Base-by-base conservation (phyloP, 371 early-diverging fungal genomes). In the Mortierella sp. region DNA sequence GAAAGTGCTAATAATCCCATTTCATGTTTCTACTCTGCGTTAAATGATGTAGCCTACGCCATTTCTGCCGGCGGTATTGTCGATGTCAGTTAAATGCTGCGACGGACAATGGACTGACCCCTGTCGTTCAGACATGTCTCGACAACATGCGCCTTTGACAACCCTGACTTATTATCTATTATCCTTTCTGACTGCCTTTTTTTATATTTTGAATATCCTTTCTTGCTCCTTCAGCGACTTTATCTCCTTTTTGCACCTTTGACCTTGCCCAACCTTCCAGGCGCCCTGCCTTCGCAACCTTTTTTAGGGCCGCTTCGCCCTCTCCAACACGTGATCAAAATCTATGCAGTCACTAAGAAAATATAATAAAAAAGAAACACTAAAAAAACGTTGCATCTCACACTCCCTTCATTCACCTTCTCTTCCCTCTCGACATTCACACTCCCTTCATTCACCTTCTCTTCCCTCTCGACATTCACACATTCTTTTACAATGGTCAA, bases 21-120 rank as follows among this genome's bases (percentile, higher is more conserved):
- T n/a, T 31, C 14, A n/a, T n/a, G n/a, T n/a, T n/a, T n/a, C 5
- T n/a, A 26, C 19, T 28, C 26, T 21, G 50, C 53, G 10, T 37
- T n/a, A 67, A 9, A 44, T 37, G 43, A 50, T 51, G 50, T 79
- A 79, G 86, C 92, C 72, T 92, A 93, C 80, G 92, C 92, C 4
- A 93, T 92, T 51, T 82, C 83, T 10, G 86, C 71, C 26, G 93
- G 90, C 26, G 92, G 92, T 53, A 92, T 92, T 69, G 88, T 82
- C n/a, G 92, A 92, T 91, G 80, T 72, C 72, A 76, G 69, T 26
- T 76, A 72, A 75, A 28, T 10, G 31, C 44, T 40, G 46, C 74
- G 11, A 67, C 21, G 4, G 9, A 14, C 5, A 61, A 61, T 75
- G 10, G 48, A 0, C 50, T 40, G 61, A 46, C 21, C 48, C 31